These are phyloP conservation scores for Podosphaera xanthii DNA, from an alignment of 2,329 filamentous ascomycete genomes.

Conservation along the genomic window DNA sequence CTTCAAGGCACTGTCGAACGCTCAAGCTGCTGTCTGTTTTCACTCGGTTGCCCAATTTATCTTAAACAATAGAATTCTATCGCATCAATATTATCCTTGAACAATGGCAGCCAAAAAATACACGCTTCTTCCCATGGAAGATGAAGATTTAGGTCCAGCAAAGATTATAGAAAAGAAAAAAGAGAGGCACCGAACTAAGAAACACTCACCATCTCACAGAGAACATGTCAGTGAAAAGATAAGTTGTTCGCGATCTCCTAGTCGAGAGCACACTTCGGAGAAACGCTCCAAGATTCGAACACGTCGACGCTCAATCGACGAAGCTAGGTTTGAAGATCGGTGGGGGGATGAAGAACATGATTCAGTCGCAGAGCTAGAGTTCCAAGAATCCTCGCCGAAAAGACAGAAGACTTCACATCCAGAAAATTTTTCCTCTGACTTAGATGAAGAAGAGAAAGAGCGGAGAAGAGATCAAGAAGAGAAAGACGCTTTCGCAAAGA, in stretches of 20 bases:
- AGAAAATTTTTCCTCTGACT: slow-evolving; percentile 20
- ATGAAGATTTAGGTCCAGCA: slow-evolving; percentile 32
- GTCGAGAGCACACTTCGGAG: slow-evolving; percentile 20
- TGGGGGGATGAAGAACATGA: slow-evolving; percentile 58
- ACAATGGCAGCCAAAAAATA: slow-evolving; percentile 32
- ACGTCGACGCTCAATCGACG: slow-evolving; percentile 25
- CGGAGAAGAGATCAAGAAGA: slow-evolving; percentile 48
- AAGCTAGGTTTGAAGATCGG: slow-evolving; percentile 47
- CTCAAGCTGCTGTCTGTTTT: too few relatives aligned
- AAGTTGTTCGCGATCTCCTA: slow-evolving; percentile 15
- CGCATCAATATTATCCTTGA: too few relatives aligned
- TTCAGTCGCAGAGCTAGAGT: slow-evolving; percentile 31
- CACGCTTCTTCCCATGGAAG: slow-evolving; percentile 44
- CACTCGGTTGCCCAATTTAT: too few relatives aligned
- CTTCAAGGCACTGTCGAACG: too few relatives aligned
- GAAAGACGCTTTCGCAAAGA: slow-evolving; percentile 56
- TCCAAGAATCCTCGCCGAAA: slow-evolving; percentile 47
- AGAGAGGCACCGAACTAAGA: slow-evolving; percentile 16
- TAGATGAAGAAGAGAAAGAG: slow-evolving; percentile 39
- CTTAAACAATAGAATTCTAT: too few relatives aligned
- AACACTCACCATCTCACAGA: slow-evolving; percentile 10
- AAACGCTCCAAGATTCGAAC: slow-evolving; percentile 25
- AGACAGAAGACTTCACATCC: slow-evolving; percentile 41
- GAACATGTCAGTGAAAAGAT: slow-evolving; percentile 9
- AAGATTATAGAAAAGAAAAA: slow-evolving; percentile 27